Base-by-base conservation (phyloP, 2,329 filamentous ascomycete species). In the Albophoma yamanashiensis region DNA sequence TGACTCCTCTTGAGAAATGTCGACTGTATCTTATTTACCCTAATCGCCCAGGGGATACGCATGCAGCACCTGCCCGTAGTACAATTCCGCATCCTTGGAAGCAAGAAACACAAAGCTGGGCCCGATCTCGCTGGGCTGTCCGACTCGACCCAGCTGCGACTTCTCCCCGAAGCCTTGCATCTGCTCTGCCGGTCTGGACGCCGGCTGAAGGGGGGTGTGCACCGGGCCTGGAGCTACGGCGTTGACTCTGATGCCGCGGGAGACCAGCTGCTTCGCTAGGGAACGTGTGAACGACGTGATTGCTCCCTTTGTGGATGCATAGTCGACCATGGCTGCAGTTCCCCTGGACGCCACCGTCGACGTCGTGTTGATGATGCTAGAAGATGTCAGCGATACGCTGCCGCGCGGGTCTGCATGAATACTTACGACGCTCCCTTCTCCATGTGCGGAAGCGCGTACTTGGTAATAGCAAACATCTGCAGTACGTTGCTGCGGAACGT, bases 391-490 rank as follows among this genome's bases (percentile, higher is more conserved):
- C 7, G 5, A 27, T 1, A 3, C 17, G 22, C 45, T 15, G 22
- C 11, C 14, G 4, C 27, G 6, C 25, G 6, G 6, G 14, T 17
- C 11, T 17, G 25, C 14, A 27, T 50, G 12, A 27, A 27, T 50
- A 27, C 75, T 63, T 62, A 78, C 76, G 74, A 76, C 55, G 64
- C 72, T 4, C 81, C 80, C 57, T 72, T 75, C 59, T 77, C 73
- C 81, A 85, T 82, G 64, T 84, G 78, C 6, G 78, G 77, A 9
- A 85, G 68, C 0, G 81, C 75, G 62, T 77, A 84, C 66, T 85
- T 85, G 6, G 79, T 79, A 62, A 85, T 73, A 20, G 81, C 81
- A 65, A 86, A 82, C 74, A 84, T 84, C 59, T 80, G 77, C 11
- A 83, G 64, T 39, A 85, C 79, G 62, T 85, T 85, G 62, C 75